Evolutionary conservation across 2,329 filamentous ascomycete species (phyloP), one percentile per base, ranked within the genome.

Genomic region (Fusarium secorum): DNA sequence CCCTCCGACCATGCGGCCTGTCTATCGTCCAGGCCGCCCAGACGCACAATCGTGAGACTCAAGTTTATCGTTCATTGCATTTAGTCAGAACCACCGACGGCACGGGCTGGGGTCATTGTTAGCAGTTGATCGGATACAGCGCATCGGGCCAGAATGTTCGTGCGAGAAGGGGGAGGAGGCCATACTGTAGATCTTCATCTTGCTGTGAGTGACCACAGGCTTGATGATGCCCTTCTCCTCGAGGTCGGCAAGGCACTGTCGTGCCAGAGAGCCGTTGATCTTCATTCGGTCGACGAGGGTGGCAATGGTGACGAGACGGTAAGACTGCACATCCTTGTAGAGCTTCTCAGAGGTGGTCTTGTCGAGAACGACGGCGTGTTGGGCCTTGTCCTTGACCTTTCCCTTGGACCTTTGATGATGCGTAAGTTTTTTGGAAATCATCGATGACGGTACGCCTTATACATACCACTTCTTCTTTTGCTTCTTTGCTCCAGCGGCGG

Each of bases 381-480:
- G 93, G 87, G 96, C 95, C 95, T 99, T 99, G 91, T 99, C 96
- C 96, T 99, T 99, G 89, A 99, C 96, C 94, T 85, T 88, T 78
- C 81, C 80, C 80, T 84, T 84, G 70, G 82, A 84, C 75, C 74
- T 76, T 74, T 57, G 38, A 53, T 48, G 49, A 65, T 51, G 54
- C 62, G 67, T 53, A 64, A 75, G 52, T 74, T 73, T 70, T 68
- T 62, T 64, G 58, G 26, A 57, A 53, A 62, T 67, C 49, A 58
- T 30, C 61, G 56, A 65, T 60, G 61, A 67, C 51, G 55, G 44
- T 54, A 60, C 64, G 66, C 42, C 53, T 67, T 52, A 63, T 57
- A 76, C 74, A 68, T 74, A 76, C 83, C 83, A 84, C 83, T 85
- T 84, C 82, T 85, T 84, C 83, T 85, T 85, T 80, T 84, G 82